phyloP scores from a whole-genome alignment of 2,329 filamentous ascomycete species.

The Cytospora schulzeri region DNA sequence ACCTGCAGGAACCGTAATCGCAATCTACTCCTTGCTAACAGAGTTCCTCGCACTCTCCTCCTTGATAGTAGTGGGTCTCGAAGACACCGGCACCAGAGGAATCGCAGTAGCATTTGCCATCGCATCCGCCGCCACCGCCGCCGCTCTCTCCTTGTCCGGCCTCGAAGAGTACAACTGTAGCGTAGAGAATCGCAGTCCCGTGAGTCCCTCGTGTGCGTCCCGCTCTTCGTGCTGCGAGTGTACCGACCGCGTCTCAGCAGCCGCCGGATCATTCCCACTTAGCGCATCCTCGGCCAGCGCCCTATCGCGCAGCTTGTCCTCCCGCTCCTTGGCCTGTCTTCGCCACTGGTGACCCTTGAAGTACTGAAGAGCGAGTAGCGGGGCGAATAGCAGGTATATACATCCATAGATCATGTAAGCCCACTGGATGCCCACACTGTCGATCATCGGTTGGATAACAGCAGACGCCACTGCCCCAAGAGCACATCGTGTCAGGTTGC shows the following conservation, averaged over 20 bases:
- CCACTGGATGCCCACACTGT: slow-evolving; percentile 18
- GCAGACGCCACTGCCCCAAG: slow-evolving; percentile 15
- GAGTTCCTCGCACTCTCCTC: slow-evolving; percentile 6
- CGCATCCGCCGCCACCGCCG: slow-evolving; percentile 3
- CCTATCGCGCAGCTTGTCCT: background rate
- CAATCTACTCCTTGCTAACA: no score
- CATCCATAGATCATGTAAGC: slow-evolving; percentile 17
- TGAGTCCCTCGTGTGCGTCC: background rate
- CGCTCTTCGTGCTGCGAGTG: background rate
- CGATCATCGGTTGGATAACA: slow-evolving; percentile 17
- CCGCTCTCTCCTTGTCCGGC: background rate
- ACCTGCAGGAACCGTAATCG: no score
- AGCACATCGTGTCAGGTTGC: slow-evolving; percentile 16
- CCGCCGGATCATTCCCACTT: background rate
- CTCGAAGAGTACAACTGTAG: background rate
- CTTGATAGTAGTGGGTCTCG: background rate
- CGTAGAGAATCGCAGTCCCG: background rate
- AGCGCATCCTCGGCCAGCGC: background rate
- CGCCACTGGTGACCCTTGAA: slow-evolving; percentile 13
- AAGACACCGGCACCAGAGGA: slow-evolving; percentile 10
- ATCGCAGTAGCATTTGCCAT: slow-evolving; percentile 1
- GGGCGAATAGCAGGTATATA: slow-evolving; percentile 9
- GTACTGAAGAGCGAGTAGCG: slow-evolving; percentile 12
- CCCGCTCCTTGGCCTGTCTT: slow-evolving; percentile 7
- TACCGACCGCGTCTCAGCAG: background rate